Evolutionary conservation across 306 rosid species (phyloP).

Genomic region (Cicer pinnatifidum): DNA sequence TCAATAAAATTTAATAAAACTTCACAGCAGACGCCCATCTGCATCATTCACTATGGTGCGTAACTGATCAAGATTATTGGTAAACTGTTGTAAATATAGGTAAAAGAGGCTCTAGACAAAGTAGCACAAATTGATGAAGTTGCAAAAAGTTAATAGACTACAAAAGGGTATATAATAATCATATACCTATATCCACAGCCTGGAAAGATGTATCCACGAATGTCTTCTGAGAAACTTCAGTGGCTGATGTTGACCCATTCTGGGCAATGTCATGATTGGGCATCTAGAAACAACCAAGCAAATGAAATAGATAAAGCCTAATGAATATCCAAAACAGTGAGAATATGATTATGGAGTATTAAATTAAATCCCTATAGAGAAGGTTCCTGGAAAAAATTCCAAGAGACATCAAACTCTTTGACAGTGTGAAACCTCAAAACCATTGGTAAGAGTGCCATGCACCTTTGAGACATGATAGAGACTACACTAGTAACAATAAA

Average conservation of each 20-base stretch:
- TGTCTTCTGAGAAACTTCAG: constrained; percentile 66
- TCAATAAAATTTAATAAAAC: not conserved
- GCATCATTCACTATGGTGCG: constrained; percentile 18
- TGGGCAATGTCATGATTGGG: constrained; percentile 51
- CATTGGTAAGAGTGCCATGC: constrained; percentile 3
- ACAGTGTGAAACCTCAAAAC: constrained; percentile 25
- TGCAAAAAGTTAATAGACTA: constrained; percentile 28
- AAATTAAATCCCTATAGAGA: constrained; percentile 24
- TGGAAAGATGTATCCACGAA: constrained; percentile 53
- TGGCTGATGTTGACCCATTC: constrained; percentile 63
- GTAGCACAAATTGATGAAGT: constrained; percentile 24
- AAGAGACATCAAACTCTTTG: constrained; percentile 24
- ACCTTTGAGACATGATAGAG: constrained; percentile 20
- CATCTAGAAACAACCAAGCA: constrained; percentile 51
- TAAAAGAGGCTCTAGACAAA: constrained; percentile 23
- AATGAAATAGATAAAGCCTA: constrained; percentile 42
- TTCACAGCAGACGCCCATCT: constrained; percentile 11
- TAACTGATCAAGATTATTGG: constrained; percentile 1
- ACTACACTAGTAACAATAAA: constrained; percentile 14
- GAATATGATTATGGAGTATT: constrained; percentile 18
- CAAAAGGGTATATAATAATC: constrained; percentile 12
- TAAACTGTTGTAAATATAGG: constrained; percentile 20
- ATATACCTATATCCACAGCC: constrained; percentile 66
- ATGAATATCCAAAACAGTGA: constrained; percentile 29
- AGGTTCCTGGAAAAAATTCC: not conserved